phyloP scores from a whole-genome alignment of 1,284 basidiomycete species.

The Ganoderma leucocontextum region DNA sequence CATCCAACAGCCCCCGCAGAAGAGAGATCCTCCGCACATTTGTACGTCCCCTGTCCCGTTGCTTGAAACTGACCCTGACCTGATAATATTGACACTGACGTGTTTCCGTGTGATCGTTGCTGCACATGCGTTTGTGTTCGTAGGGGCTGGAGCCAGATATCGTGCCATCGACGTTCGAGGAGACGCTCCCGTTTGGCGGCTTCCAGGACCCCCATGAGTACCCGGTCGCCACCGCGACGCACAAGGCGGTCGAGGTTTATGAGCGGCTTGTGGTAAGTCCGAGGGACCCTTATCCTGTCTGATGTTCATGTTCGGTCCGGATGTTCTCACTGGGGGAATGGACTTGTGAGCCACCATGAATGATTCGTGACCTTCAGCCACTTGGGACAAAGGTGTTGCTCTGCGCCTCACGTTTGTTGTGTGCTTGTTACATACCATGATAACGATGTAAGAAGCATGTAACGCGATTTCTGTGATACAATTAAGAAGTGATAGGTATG shows the following conservation, averaged over 20 bases:
- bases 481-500: no score
- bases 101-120: slow-evolving; percentile 1
- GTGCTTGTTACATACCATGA: no score
- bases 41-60: slow-evolving; percentile 53
- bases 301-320: neutral
- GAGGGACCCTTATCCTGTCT: neutral
- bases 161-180: slow-evolving; percentile 88
- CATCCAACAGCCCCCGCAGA: slow-evolving; percentile 87
- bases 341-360: no score
- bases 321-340: no score
- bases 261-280: slow-evolving; percentile 78
- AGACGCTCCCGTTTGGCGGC: slow-evolving; percentile 75
- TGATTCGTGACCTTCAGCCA: no score
- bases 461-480: no score
- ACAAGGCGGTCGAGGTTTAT: slow-evolving; percentile 96
- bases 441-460: no score
- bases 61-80: neutral
- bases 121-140: neutral
- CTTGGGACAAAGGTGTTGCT: no score
- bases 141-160: slow-evolving; percentile 90
- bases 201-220: slow-evolving; percentile 91
- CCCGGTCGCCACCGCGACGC: slow-evolving; percentile 90
- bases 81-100: no score
- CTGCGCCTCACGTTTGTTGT: no score
- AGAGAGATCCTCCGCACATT: slow-evolving; percentile 85